These are phyloP conservation scores for Peronospora farinosa DNA, from an alignment of 352 stramenopile genomes.

Conservation along the genomic window DNA sequence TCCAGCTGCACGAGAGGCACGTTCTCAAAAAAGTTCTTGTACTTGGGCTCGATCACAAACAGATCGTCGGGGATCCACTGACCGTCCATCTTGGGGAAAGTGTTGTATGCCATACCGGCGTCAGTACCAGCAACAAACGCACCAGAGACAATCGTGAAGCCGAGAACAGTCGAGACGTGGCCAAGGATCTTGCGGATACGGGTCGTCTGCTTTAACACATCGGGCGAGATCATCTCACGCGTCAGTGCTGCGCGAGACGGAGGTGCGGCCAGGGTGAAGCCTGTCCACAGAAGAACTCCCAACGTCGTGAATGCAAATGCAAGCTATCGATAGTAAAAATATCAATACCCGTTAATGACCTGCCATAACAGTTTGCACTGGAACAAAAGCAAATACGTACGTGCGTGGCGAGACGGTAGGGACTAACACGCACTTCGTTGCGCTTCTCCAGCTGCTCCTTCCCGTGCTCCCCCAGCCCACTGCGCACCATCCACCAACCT, in stretches of 20 bases:
- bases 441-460: slow-evolving; percentile 65
- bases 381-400: slow-evolving; percentile 26
- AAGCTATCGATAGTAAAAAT: slow-evolving; percentile 48
- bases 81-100: slow-evolving; percentile 94
- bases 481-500: slow-evolving; percentile 99
- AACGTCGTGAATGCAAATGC: slow-evolving; percentile 96
- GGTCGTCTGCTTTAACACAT: slow-evolving; percentile 58
- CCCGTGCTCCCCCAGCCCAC: slow-evolving; percentile 92
- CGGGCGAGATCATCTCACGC: slow-evolving; percentile 75
- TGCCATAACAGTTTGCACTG: background rate
- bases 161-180: slow-evolving; percentile 54
- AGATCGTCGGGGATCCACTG: slow-evolving; percentile 93
- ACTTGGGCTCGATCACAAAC: slow-evolving; percentile 85
- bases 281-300: slow-evolving; percentile 92
- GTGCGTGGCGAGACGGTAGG: slow-evolving; percentile 95
- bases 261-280: slow-evolving; percentile 83
- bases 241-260: slow-evolving; percentile 54
- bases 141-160: slow-evolving; percentile 80
- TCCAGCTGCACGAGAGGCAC: slow-evolving; percentile 98
- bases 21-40: slow-evolving; percentile 97
- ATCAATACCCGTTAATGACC: slow-evolving; percentile 7
- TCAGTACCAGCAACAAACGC: slow-evolving; percentile 98
- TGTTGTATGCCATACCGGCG: slow-evolving; percentile 97
- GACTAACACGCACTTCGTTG: slow-evolving; percentile 95
- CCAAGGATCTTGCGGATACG: slow-evolving; percentile 65